phyloP scores from a whole-genome alignment of 176 grass and related monocot species.

The Dactylis glomerata region DNA sequence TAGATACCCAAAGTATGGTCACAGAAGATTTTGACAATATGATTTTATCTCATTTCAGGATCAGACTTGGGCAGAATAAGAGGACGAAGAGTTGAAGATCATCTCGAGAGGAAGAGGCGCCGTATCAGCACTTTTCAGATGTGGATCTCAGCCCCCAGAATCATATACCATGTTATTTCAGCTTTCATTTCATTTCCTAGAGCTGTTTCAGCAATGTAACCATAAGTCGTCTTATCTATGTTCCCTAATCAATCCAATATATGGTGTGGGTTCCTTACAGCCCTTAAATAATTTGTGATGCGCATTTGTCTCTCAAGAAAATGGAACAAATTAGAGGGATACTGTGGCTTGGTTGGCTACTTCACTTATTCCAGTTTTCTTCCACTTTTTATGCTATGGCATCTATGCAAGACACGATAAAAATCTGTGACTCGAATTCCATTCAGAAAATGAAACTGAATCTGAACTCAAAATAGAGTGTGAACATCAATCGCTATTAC shows the following conservation, averaged over 20 bases:
- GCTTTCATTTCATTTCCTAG: slow-evolving; percentile 13
- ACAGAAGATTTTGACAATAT: neutral
- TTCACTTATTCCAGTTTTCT: neutral
- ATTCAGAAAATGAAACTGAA: too few relatives aligned
- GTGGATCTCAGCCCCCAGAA: neutral
- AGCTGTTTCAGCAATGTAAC: slow-evolving; percentile 32
- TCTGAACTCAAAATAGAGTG: too few relatives aligned
- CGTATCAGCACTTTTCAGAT: neutral
- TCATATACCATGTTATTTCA: neutral
- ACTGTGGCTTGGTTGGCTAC: neutral
- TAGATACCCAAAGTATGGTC: neutral
- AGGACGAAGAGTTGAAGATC: neutral
- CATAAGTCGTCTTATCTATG: neutral
- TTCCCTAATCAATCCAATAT: neutral
- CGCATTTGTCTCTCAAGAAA: neutral
- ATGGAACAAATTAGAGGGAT: neutral
- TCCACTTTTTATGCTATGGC: too few relatives aligned
- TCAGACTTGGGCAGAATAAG: slow-evolving; percentile 8
- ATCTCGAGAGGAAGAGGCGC: neutral
- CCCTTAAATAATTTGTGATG: neutral
- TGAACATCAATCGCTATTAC: too few relatives aligned
- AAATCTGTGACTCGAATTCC: too few relatives aligned
- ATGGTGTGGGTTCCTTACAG: neutral
- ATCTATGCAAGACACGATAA: too few relatives aligned
- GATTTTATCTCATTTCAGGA: slow-evolving; percentile 26